Conservation (phyloP, 2,329 filamentous ascomycete genomes). For the Eutypella sp. region DNA sequence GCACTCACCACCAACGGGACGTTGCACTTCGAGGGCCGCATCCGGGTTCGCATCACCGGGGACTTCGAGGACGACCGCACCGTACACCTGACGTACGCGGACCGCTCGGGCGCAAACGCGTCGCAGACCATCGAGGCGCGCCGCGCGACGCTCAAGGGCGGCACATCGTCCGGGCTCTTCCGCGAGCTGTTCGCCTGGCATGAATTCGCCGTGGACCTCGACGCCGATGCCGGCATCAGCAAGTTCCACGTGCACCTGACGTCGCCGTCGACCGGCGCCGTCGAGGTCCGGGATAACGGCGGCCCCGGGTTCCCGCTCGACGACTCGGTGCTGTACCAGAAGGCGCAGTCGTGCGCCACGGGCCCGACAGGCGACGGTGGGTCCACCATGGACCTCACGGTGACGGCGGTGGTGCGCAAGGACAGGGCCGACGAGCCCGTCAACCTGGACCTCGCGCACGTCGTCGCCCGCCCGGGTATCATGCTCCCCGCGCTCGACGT, state of each 20-base stretch:
- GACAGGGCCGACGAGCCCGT: background rate
- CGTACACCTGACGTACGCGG: conserved; percentile 15
- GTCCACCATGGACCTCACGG: background rate
- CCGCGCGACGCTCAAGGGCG: conserved; percentile 11
- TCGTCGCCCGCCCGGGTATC: background rate
- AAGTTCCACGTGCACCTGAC: conserved; percentile 26
- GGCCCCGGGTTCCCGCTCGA: conserved; percentile 24
- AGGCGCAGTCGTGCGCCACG: conserved; percentile 20
- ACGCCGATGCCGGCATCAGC: conserved; percentile 22
- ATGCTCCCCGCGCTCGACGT: background rate
- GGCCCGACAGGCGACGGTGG: background rate
- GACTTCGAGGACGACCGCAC: conserved; percentile 17
- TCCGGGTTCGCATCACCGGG: conserved; percentile 19
- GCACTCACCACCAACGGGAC: conserved; percentile 21
- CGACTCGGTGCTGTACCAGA: conserved; percentile 23
- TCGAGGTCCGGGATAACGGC: conserved; percentile 19
- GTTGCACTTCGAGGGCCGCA: conserved; percentile 19
- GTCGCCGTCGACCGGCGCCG: conserved; percentile 18
- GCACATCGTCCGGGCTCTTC: conserved; percentile 17
- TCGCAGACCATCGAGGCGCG: conserved; percentile 4
- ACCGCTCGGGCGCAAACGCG: conserved; percentile 10
- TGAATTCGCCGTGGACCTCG: conserved; percentile 22
- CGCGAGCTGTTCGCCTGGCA: conserved; percentile 25
- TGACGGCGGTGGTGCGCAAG: background rate
- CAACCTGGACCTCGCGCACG: background rate